Evolutionary conservation across 306 rosid species (phyloP).

Genomic region (Carpinus fangiana): DNA sequence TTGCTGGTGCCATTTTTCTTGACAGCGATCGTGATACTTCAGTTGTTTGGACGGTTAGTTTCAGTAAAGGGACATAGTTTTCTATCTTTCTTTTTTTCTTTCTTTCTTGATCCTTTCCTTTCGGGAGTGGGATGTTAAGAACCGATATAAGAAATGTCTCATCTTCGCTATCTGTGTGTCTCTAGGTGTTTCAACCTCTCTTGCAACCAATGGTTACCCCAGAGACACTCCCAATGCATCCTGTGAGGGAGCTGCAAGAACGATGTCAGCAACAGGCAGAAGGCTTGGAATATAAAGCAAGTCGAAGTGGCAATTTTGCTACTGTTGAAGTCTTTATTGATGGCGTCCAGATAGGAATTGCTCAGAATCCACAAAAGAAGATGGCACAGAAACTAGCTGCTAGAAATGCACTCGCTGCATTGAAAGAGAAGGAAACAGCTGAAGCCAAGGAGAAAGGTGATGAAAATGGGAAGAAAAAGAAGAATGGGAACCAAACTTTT

Average conservation of each 20-base stretch:
- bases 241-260: constrained; percentile 99
- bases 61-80: not conserved
- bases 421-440: constrained; percentile 76
- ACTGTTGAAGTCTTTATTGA: constrained; percentile 95
- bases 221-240: constrained; percentile 99
- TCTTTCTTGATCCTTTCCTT: constrained; percentile 2
- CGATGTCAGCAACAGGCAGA: constrained; percentile 99
- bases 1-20: constrained; percentile 95
- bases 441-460: constrained; percentile 61
- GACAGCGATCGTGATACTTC: constrained; percentile 76
- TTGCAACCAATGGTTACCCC: constrained; percentile 99
- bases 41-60: constrained; percentile 77
- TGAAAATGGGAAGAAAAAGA: constrained; percentile 69
- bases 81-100: not conserved
- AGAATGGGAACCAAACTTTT: constrained; percentile 82
- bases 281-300: constrained; percentile 92
- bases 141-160: constrained; percentile 13
- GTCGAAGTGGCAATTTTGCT: constrained; percentile 86
- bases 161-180: constrained; percentile 14
- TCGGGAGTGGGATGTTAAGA: constrained; percentile 6
- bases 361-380: constrained; percentile 96
- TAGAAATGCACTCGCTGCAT: constrained; percentile 85
- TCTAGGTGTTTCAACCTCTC: constrained; percentile 87
- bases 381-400: constrained; percentile 99
- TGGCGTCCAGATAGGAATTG: constrained; percentile 80